Percentiles rank a stretch among this genome's conserved stretches.
Evolutionary conservation across 148 eudicot species (phyloP).

Genomic region (Amaranthus palmeri): DNA sequence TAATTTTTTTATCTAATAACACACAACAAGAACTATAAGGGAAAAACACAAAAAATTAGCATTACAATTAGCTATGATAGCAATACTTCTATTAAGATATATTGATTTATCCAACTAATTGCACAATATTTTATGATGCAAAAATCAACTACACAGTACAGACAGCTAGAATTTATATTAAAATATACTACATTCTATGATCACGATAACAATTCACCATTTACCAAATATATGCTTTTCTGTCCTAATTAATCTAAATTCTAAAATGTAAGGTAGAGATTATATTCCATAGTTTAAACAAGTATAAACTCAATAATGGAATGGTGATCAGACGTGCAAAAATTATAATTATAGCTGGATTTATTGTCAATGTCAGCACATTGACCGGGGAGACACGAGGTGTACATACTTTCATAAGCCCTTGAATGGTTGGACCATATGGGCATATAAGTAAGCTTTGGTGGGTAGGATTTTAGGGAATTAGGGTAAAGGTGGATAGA

Average conservation of each 20-base stretch:
- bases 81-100: too few species aligned
- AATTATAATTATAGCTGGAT: too few species aligned
- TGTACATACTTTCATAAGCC: too few species aligned
- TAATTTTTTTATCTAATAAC: too few species aligned
- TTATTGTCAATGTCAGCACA: too few species aligned
- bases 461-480: too few species aligned
- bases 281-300: not conserved
- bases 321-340: not conserved
- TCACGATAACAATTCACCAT: not conserved
- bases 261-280: not conserved
- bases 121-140: not conserved
- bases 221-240: not conserved
- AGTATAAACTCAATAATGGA: not conserved
- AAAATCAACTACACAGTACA: not conserved
- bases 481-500: too few species aligned
- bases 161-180: not conserved
- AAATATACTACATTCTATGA: not conserved
- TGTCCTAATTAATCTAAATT: not conserved
- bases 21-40: not conserved
- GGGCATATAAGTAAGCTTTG: too few species aligned
- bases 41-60: not conserved
- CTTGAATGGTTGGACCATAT: too few species aligned
- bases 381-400: too few species aligned
- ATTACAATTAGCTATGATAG: not conserved
- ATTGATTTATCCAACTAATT: not conserved